Base-by-base conservation (phyloP, 78 protist species). In the Protostelium mycophagum region DNA sequence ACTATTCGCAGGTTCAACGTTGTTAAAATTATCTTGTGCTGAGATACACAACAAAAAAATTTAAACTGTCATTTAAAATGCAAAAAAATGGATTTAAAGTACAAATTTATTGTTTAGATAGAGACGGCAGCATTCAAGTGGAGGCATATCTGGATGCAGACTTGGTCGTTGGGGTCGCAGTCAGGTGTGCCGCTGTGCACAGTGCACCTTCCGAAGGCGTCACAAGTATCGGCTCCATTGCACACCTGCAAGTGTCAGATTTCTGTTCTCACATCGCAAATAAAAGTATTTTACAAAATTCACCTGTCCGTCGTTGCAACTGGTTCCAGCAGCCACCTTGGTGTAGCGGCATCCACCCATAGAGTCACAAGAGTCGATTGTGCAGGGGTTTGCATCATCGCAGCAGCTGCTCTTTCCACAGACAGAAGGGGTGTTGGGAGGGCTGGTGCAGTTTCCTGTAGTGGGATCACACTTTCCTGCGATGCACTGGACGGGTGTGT, bases 251-350 rank as follows among this genome's bases (percentile, higher is more conserved):
- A 51, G 31, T 5, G 16, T 51, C 5, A 51, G 73, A n/a, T n/a
- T 51, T 51, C 5, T 16, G 73, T 51, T 51, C 73, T 5, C 73
- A 51, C 73, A 16, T 5, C 73, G 16, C 31, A 51, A 25, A 51
- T 16, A 51, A 25, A 5, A 51, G 31, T 16, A 25, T 5, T 51
- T 51, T 51, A 16, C 73, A 51, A 51, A 16, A 51, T 5, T 5
- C 73, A 51, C 73, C 73, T 51, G 73, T 16, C 88, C 85, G 31
- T 91, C 94, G 63, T 91, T 34, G 83, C 90, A 87, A 1, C 28
- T 28, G 37, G 37, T 84, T 34, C 84, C 1, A n/a, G n/a, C n/a
- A 91, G 28, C 93, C 93, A 29, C 31, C 83, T 84, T 84, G 23
- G 29, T 28, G 87, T 87, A 28, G 1, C 0, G 0, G 37, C 90